Percentiles rank a stretch among this genome's conserved stretches.
These are phyloP conservation scores for Carallia pectinifolia DNA, from an alignment of 345 rosid species.

Conservation along the genomic window DNA sequence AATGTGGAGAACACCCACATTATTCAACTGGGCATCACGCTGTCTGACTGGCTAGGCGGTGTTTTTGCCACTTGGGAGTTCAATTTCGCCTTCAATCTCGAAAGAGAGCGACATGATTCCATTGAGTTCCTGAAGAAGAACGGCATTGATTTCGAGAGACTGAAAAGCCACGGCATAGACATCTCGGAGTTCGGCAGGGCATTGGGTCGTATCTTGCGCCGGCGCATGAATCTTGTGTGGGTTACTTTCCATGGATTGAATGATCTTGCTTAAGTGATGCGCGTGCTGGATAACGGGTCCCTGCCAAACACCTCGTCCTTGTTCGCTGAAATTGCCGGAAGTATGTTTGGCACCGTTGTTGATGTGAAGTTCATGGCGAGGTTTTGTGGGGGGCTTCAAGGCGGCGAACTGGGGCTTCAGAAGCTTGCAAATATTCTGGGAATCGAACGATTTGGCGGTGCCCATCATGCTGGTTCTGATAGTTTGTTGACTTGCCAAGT, in stretches of 20 bases:
- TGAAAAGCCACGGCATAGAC: background rate
- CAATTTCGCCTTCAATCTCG: too few relatives aligned
- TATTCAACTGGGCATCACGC: too few relatives aligned
- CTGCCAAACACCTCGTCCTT: background rate
- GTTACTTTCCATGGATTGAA: constrained; percentile 12
- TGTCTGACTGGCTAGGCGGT: too few relatives aligned
- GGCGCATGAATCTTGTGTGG: background rate
- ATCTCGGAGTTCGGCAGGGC: background rate
- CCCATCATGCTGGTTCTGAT: too few relatives aligned
- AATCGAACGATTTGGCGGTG: too few relatives aligned
- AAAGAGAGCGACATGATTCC: background rate
- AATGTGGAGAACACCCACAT: too few relatives aligned
- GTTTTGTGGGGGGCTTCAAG: background rate
- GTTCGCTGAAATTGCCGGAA: background rate
- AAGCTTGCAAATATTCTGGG: too few relatives aligned
- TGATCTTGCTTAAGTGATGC: background rate
- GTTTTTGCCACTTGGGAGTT: too few relatives aligned
- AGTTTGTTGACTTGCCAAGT: too few relatives aligned
- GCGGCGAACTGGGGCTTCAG: too few relatives aligned
- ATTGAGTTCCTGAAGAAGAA: background rate
- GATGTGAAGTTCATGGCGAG: constrained; percentile 10
- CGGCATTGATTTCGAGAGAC: constrained; percentile 5
- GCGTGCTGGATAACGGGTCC: background rate
- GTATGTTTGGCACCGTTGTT: background rate
- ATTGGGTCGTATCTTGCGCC: background rate